A percentile compares a stretch with the other conserved stretches of the same genome.
phyloP scores from a whole-genome alignment of 2,329 filamentous ascomycete species.

The Parastagonospora avenae region DNA sequence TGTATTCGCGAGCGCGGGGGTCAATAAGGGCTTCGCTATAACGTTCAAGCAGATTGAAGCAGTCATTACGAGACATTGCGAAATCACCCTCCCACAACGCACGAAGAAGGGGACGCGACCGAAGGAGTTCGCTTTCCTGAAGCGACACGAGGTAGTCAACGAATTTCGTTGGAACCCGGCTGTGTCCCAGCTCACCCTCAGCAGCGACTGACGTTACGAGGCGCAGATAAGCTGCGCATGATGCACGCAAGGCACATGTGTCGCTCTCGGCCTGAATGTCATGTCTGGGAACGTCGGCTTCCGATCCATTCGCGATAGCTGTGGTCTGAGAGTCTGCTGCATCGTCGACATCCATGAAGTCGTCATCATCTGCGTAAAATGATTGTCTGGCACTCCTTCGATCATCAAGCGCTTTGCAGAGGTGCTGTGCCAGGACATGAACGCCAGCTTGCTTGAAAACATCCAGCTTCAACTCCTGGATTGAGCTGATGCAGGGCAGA shows the following conservation, averaged over 20 bases:
- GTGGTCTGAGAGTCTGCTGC: constrained; percentile 67
- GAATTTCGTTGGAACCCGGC: constrained; percentile 31
- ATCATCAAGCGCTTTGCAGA: constrained; percentile 36
- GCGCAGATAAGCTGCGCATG: constrained; percentile 33
- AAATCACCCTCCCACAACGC: constrained; percentile 30
- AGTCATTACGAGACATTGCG: constrained; percentile 26
- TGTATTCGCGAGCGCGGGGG: constrained; percentile 42
- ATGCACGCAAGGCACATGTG: constrained; percentile 34
- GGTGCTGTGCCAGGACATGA: constrained; percentile 36
- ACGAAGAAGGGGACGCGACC: constrained; percentile 35
- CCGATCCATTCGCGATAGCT: constrained; percentile 46
- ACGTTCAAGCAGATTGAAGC: constrained; percentile 35
- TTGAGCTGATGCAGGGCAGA: constrained; percentile 32
- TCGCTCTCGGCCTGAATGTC: constrained; percentile 37
- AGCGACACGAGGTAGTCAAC: constrained; percentile 34
- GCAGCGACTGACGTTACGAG: constrained; percentile 30
- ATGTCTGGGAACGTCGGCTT: constrained; percentile 54
- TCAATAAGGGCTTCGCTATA: constrained; percentile 39
- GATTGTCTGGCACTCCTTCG: constrained; percentile 39
- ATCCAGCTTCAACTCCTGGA: constrained; percentile 15
- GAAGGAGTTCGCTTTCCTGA: constrained; percentile 36
- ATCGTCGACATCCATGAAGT: constrained; percentile 71
- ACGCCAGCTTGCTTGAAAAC: constrained; percentile 39
- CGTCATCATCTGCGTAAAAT: constrained; percentile 47
- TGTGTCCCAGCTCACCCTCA: constrained; percentile 7